Conservation (phyloP, 2,329 filamentous ascomycete species). For the Waltergamsia citrina region DNA sequence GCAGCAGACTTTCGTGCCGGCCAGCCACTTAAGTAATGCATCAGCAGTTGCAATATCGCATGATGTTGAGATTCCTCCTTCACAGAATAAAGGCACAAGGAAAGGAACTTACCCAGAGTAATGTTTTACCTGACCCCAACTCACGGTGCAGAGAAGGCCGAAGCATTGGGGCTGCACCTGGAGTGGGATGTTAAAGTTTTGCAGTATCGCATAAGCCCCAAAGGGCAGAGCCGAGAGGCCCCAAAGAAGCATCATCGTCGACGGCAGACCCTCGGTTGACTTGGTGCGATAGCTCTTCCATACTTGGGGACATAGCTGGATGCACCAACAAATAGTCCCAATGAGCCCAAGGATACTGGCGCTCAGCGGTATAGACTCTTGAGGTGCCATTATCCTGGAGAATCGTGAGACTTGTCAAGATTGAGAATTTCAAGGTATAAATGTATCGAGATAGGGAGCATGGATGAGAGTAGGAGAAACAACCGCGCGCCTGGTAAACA, state of each 20-base stretch:
- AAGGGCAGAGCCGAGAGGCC: not conserved
- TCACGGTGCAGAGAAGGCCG: not conserved
- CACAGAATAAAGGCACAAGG: too few species aligned
- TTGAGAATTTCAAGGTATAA: too few species aligned
- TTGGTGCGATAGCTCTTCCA: conserved; percentile 2
- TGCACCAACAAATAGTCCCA: not conserved
- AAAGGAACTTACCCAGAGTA: conserved; percentile 1
- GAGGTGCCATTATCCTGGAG: conserved; percentile 1
- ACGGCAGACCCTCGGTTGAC: not conserved
- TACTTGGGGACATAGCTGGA: conserved; percentile 2
- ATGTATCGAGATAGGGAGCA: too few species aligned
- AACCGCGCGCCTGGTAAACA: too few species aligned
- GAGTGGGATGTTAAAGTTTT: not conserved
- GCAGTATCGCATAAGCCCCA: not conserved
- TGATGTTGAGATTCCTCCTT: too few species aligned
- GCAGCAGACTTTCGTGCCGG: not conserved
- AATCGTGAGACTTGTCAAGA: too few species aligned
- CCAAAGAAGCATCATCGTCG: conserved; percentile 1
- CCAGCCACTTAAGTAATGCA: too few species aligned
- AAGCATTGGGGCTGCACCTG: conserved; percentile 1
- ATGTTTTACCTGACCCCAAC: not conserved
- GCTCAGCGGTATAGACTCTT: conserved; percentile 3
- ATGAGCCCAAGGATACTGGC: conserved; percentile 1
- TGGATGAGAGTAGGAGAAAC: too few species aligned
- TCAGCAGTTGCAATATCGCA: too few species aligned